A percentile compares a stretch with the other conserved stretches of the same genome.
Conservation (phyloP, 1,284 basidiomycete genomes). For the Cutaneotrichosporon sp. region DNA sequence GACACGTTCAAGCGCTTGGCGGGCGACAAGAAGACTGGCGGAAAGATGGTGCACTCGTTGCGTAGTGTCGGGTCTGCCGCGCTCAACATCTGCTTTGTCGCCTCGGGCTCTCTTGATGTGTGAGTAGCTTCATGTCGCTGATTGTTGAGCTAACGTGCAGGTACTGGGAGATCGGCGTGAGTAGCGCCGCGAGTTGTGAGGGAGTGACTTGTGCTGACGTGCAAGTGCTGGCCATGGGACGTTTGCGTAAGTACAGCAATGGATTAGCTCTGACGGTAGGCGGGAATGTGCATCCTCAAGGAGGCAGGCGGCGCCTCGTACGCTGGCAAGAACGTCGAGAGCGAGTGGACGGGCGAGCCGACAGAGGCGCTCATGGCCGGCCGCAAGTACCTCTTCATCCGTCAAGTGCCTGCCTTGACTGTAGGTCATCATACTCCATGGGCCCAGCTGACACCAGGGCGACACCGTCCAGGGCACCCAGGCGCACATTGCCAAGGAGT, state of each 20-base stretch:
- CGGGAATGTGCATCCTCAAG: conserved; percentile 85
- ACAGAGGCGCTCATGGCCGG: conserved; percentile 66
- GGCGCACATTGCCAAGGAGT: conserved; percentile 71
- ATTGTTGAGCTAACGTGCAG: conserved; percentile 14
- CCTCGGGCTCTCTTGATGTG: conserved; percentile 77
- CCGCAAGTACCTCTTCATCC: conserved; percentile 77
- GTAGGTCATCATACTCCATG: no score
- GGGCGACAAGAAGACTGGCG: conserved; percentile 64
- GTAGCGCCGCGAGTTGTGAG: conserved; percentile 12
- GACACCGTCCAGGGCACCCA: conserved; percentile 69
- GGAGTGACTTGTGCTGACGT: no score
- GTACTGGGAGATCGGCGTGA: conserved; percentile 74
- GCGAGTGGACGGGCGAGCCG: conserved; percentile 32
- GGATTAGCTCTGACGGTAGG: conserved; percentile 39
- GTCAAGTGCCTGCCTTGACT: conserved; percentile 34
- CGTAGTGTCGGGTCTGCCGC: conserved; percentile 80
- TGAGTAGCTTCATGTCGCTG: conserved; percentile 40
- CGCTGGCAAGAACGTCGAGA: conserved; percentile 57
- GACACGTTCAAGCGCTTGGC: conserved; percentile 69
- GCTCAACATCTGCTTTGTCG: conserved; percentile 74
- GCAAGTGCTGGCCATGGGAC: conserved; percentile 69
- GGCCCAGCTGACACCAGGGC: conserved; percentile 22
- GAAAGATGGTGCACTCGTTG: conserved; percentile 81
- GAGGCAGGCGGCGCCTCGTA: conserved; percentile 79
- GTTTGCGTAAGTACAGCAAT: conserved; percentile 59